phyloP scores from a whole-genome alignment of 176 grass and related monocot species.

The Tuctoria greenei region DNA sequence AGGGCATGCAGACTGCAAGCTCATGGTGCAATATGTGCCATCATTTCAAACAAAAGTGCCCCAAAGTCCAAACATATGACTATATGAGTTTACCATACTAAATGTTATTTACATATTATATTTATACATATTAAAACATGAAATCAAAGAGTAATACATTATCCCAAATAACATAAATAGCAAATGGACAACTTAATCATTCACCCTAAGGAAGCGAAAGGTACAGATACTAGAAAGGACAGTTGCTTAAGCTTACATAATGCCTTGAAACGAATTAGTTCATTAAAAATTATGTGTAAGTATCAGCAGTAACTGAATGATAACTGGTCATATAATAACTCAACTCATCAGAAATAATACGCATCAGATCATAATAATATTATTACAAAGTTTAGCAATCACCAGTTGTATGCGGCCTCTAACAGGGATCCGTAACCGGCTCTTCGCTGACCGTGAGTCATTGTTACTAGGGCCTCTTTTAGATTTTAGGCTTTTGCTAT shows the following conservation, averaged over 20 bases:
- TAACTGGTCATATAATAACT: neutral
- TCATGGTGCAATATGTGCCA: neutral
- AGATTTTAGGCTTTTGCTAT: constrained; percentile 52
- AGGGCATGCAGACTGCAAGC: neutral
- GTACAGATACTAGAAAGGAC: neutral
- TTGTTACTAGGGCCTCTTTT: constrained; percentile 60
- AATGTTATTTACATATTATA: neutral
- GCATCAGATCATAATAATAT: neutral
- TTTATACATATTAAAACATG: neutral
- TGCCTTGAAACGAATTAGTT: neutral
- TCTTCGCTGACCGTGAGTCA: constrained; percentile 71
- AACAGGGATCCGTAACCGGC: constrained; percentile 76
- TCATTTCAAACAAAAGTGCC: neutral
- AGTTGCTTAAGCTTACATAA: neutral
- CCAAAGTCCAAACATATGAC: neutral
- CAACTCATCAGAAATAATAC: constrained; percentile 5
- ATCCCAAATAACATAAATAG: constrained; percentile 10
- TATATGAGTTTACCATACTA: neutral
- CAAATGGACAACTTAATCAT: neutral
- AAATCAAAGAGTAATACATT: neutral
- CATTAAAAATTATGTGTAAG: neutral
- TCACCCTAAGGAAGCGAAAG: neutral
- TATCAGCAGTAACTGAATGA: constrained; percentile 12
- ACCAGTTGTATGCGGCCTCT: constrained; percentile 96
- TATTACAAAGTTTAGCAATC: constrained; percentile 38